phyloP scores from a whole-genome alignment of 2,329 filamentous ascomycete genomes.

The Ophiognomonia clavigignenti-juglandacearum region DNA sequence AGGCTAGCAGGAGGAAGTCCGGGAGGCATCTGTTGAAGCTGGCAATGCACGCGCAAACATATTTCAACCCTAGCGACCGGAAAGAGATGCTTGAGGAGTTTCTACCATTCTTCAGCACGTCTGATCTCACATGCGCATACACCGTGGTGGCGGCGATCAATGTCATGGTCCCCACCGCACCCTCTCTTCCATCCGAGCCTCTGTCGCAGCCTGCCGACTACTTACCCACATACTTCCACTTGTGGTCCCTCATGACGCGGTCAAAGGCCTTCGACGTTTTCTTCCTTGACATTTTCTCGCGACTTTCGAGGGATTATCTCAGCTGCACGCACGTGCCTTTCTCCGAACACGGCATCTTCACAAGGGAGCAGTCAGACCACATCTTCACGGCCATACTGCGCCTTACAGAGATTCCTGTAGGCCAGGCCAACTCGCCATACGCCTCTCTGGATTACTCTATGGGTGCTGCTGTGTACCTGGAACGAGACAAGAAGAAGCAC shows the following conservation, averaged over 20 bases:
- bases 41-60: constrained; percentile 83
- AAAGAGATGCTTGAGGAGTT: constrained; percentile 77
- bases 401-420: constrained; percentile 90
- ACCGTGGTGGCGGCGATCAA: constrained; percentile 88
- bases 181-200: constrained; percentile 64
- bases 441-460: constrained; percentile 77
- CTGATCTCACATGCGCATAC: constrained; percentile 86
- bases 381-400: constrained; percentile 90
- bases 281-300: constrained; percentile 85
- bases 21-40: constrained; percentile 75
- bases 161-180: constrained; percentile 78
- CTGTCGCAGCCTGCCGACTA: constrained; percentile 85
- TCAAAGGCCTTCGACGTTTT: constrained; percentile 83
- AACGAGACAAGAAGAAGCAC: constrained; percentile 90
- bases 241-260: constrained; percentile 90
- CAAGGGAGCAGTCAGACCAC: constrained; percentile 81
- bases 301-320: constrained; percentile 80
- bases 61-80: constrained; percentile 85
- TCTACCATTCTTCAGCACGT: constrained; percentile 85
- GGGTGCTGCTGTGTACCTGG: constrained; percentile 79
- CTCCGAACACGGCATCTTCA: constrained; percentile 84
- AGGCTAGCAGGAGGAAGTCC: constrained; percentile 48
- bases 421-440: constrained; percentile 91
- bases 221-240: constrained; percentile 89
- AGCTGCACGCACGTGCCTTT: constrained; percentile 72